Conservation (phyloP, 177 flowering plant genomes). For the Telopea speciosissima region DNA sequence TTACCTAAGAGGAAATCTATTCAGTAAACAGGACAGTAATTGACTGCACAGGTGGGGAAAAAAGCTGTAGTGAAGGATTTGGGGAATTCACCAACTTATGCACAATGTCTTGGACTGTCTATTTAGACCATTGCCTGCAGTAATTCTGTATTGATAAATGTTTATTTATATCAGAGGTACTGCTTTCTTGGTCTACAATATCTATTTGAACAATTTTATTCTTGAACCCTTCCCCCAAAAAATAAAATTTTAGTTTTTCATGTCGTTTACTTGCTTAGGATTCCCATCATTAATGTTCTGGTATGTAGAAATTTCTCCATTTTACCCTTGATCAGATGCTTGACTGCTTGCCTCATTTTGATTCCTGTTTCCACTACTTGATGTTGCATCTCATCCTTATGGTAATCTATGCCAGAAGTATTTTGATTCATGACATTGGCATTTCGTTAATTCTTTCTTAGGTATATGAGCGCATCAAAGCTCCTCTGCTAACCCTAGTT, state of each 20-base stretch:
- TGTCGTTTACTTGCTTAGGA: neutral
- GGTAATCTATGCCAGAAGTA: neutral
- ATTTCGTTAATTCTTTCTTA: slow-evolving; percentile 17
- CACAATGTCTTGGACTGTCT: neutral
- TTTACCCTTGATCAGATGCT: neutral
- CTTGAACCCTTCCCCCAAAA: neutral
- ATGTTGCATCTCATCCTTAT: neutral
- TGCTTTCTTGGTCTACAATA: neutral
- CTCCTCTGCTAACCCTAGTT: slow-evolving; percentile 87
- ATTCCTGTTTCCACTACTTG: neutral
- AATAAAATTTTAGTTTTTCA: neutral
- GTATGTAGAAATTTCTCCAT: neutral
- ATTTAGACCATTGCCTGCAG: neutral
- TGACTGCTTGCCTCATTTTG: neutral
- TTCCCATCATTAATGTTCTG: neutral
- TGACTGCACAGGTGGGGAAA: too few species aligned
- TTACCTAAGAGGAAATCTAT: too few species aligned
- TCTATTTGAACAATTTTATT: neutral
- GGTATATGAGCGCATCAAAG: slow-evolving; percentile 99
- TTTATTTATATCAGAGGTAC: neutral
- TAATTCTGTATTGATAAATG: neutral
- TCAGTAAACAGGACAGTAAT: too few species aligned
- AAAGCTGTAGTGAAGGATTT: too few species aligned
- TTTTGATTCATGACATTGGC: neutral
- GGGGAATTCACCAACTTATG: too few species aligned